These are phyloP conservation scores for Calcarisporium arbuscula DNA, from an alignment of 2,329 filamentous ascomycete genomes.

Conservation along the genomic window DNA sequence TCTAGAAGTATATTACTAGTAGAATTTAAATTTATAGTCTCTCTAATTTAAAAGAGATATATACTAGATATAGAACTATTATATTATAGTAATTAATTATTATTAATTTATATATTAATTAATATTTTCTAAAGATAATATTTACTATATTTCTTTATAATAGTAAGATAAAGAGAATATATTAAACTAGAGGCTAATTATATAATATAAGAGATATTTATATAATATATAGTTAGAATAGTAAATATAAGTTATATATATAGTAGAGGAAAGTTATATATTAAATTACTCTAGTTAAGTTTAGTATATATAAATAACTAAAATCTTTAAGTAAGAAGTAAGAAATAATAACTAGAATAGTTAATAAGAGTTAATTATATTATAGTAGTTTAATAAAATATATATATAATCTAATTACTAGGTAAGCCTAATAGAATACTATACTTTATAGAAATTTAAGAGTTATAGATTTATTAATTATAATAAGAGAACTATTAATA, in stretches of 20 bases:
- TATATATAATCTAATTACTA: not conserved
- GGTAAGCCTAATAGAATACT: not conserved
- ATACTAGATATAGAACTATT: too few species aligned
- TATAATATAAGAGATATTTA: not conserved
- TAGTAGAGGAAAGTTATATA: not conserved
- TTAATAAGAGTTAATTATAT: not conserved
- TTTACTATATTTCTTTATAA: constrained; percentile 1
- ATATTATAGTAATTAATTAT: too few species aligned
- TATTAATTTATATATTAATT: too few species aligned
- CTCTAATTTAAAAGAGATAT: too few species aligned
- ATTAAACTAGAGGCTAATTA: constrained; percentile 1
- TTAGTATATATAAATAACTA: not conserved
- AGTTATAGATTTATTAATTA: constrained; percentile 2
- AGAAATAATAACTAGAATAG: constrained; percentile 1
- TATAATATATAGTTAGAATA: not conserved
- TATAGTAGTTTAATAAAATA: not conserved
- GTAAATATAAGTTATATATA: not conserved
- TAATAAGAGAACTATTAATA: constrained; percentile 1
- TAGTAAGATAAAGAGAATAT: not conserved
- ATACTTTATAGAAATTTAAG: not conserved
- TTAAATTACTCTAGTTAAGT: not conserved
- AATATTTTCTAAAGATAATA: constrained; percentile 1
- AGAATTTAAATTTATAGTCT: too few species aligned
- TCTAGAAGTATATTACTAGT: too few species aligned
- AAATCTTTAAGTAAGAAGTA: too few species aligned